Conservation (phyloP, 1,284 basidiomycete species). For the Sphagnurus paluster region DNA sequence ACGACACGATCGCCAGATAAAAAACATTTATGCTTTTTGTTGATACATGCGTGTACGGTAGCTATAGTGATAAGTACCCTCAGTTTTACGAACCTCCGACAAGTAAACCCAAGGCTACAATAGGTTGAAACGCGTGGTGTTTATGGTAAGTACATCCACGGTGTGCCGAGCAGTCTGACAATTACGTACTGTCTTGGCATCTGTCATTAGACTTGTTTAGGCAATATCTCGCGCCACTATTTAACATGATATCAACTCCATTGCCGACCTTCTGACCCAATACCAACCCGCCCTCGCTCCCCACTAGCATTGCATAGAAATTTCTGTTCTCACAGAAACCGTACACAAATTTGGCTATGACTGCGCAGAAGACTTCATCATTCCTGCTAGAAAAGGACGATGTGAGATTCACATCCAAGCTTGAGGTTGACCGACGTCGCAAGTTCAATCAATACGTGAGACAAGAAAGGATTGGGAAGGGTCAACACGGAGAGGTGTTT, state of each 20-base stretch:
- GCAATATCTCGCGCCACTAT: constrained; percentile 1
- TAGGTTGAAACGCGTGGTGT: too few species aligned
- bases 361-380: not conserved
- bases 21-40: not conserved
- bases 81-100: too few species aligned
- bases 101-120: too few species aligned
- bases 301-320: too few species aligned
- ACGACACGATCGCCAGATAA: not conserved
- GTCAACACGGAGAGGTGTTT: constrained; percentile 38
- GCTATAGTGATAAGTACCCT: too few species aligned
- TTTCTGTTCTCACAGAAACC: not conserved
- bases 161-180: too few species aligned
- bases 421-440: constrained; percentile 23
- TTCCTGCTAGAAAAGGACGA: not conserved
- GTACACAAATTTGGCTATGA: not conserved
- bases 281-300: not conserved
- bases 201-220: constrained; percentile 3
- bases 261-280: not conserved
- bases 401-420: constrained; percentile 20
- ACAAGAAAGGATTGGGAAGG: constrained; percentile 33
- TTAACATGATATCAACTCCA: not conserved
- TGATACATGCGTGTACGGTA: not conserved
- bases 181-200: constrained; percentile 2
- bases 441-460: constrained; percentile 35
- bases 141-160: too few species aligned